Base-by-base conservation (phyloP, 1,139 yeast genomes). In the Yamadazyma mexicana region DNA sequence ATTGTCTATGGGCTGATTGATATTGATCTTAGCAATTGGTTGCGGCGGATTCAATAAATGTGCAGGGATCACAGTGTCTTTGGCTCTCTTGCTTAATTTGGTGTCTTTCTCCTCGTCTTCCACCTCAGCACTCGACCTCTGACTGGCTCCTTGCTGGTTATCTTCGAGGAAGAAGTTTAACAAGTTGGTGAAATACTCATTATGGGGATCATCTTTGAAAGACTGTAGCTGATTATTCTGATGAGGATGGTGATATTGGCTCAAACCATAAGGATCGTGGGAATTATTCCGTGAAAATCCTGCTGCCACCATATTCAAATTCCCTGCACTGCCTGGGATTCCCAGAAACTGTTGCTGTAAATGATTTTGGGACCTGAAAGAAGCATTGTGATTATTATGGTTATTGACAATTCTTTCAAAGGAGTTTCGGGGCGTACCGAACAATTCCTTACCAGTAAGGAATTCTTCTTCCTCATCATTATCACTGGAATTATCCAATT, bases 1-100 rank as follows among this genome's bases (percentile, higher is more conserved):
- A 51, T 86, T 94, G 61, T 94, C 99, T 35, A 94, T 87, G 2
- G 96, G 82, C 30, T 88, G 87, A 53, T 87, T 89, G 40, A 88
- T 74, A 47, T 80, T 77, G 32, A 87, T 66, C 20, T 71, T 66
- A 17, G 66, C 51, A 5, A 68, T 51, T 9, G 77, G 77, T 40
- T 63, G 66, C 0, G 77, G 77, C 2, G 77, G 77, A 30, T 56
- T 57, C 24, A 63, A 44, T 27, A 72, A 52, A 34, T 52, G 54
- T 30, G 62, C 64, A 1, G 75, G 75, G 7, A 69, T 56, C 31
- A 47, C 43, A 2, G 46, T 46, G 37, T 47, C 50, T 18, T 49
- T 44, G 35, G 52, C 48, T 38, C 47, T 48, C 38, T 54, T 55
- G 23, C 46, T 40, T 33, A 40, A 33, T 7, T 39, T 45, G 28